Percentiles rank a stretch among this genome's conserved stretches.
Evolutionary conservation across 2,329 filamentous ascomycete species (phyloP).

Genomic region (Cercospora beticola): DNA sequence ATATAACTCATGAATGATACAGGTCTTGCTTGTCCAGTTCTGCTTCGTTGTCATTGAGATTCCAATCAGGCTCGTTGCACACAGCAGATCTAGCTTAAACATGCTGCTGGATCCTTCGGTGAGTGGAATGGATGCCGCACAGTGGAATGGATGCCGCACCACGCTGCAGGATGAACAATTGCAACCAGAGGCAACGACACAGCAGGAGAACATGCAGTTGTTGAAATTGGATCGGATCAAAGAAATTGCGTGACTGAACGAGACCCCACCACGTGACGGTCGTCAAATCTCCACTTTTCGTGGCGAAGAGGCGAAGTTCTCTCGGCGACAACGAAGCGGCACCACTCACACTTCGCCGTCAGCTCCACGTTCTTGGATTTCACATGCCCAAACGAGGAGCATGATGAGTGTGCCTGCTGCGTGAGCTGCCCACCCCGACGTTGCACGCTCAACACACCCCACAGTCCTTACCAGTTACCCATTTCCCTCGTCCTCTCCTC

Average conservation of each 20-base stretch:
- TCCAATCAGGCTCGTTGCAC: too few relatives aligned
- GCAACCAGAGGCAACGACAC: too few relatives aligned
- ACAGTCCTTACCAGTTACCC: not conserved
- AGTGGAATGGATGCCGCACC: too few relatives aligned
- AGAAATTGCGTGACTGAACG: not conserved
- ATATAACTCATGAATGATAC: too few relatives aligned
- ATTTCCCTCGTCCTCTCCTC: not conserved
- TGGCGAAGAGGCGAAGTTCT: constrained; percentile 1
- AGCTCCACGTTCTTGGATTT: not conserved
- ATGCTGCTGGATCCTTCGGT: too few relatives aligned
- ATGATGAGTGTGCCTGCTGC: constrained; percentile 2
- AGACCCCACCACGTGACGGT: not conserved
- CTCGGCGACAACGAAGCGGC: not conserved
- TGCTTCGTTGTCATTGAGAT: too few relatives aligned
- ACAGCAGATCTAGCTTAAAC: too few relatives aligned
- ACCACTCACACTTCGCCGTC: not conserved
- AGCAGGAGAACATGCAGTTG: too few relatives aligned
- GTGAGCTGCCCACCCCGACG: not conserved
- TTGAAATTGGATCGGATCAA: not conserved
- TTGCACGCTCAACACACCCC: not conserved
- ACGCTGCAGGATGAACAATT: too few relatives aligned
- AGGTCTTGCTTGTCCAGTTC: too few relatives aligned
- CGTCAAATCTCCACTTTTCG: constrained; percentile 1
- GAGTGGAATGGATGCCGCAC: too few relatives aligned
- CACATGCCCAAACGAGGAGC: constrained; percentile 2